Evolutionary conservation across 768 basidiomycete species (phyloP), one percentile per base, ranked within the genome.

Genomic region (Mycena leptocephala): DNA sequence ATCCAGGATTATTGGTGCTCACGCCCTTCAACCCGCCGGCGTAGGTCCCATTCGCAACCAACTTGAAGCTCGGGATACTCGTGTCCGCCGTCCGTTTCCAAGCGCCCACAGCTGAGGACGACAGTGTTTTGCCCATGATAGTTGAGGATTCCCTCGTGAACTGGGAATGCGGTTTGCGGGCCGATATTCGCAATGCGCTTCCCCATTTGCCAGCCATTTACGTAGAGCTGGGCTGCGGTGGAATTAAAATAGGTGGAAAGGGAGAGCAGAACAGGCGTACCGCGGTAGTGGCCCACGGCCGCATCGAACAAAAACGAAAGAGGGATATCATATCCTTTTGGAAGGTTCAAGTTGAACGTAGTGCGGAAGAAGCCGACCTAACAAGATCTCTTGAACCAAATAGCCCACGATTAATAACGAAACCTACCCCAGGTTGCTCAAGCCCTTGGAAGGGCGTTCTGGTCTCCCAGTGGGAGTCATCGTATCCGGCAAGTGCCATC

Each of bases 201-300:
- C 30, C 92, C 92, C 85, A 91, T 90, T 84, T 89, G 88, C 92
- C 92, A 92, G 5, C 92, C 92, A 64, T 93, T 92, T 70, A 93
- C 89, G 68, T 90, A 92, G 39, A 93, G 79, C 43, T 78, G 77
- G 13, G 71, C 77, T 78, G 56, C 16, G 30, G 2, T 7, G 13
- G 48, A 46, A 32, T 28, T 13, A 26, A 41, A 20, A 33, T 16
- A 33, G 28, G 11, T 6, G 5, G 22, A 87, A 82, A 24, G 88
- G 87, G 28, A 90, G n/a, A 9, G 18, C 24, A 16, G 30, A 64
- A 53, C 8, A 32, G n/a, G 46, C 74, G 35, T 32, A 78, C 77
- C 32, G 3, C 77, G 89, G 76, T 92, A 93, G 65, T 90, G 85
- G 66, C 89, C 86, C n/a, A 70, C 67, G 7, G 81, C 80, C 30